Evolutionary conservation across 2,329 filamentous ascomycete genomes (phyloP), one percentile per base, ranked within the genome.

Genomic region (Hypoxylon rubiginosum): DNA sequence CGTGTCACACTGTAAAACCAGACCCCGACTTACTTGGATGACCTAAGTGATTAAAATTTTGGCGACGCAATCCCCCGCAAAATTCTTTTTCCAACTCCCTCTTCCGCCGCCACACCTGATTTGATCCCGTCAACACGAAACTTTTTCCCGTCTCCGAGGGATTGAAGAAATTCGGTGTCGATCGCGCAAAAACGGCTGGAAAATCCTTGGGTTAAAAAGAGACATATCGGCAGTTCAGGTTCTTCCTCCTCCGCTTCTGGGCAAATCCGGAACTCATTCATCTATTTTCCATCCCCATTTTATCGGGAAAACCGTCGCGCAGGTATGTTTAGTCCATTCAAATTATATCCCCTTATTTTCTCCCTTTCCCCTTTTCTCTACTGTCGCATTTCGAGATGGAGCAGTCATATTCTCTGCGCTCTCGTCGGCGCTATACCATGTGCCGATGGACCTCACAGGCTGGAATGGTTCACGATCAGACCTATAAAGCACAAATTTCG

Each of bases 61-160:
- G 28, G 50, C 17, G 39, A 54, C 32, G 9, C 50, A 13, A 54
- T 48, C 43, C 46, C 46, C 58, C 72, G 69, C 71, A 74, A 74
- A 75, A 74, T 74, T 73, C 69, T 74, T 74, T 75, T 74, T 74
- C 72, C 72, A 72, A 72, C 67, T 70, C 71, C 70, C 68, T 72
- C 66, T 55, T 69, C 60, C 66, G 58, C 67, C 64, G 58, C 64
- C 58, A 63, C 64, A 58, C 54, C 67, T 65, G 67, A 70, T 70
- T 67, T 66, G 64, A 68, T 70, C 67, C 62, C 45, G 64, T 58
- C 58, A 66, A 63, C 62, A 48, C 57, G 58, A 72, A 72, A 71
- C 68, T 55, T 72, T 72, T 71, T 69, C 71, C 71, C 71, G 69
- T 56, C 64, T 70, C 69, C 70, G 64, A 69, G 55, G 62, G 34